A percentile compares a stretch with the other conserved stretches of the same genome.
Conservation (phyloP, 176 grass and related monocot genomes). For the Saccharum officinarum region DNA sequence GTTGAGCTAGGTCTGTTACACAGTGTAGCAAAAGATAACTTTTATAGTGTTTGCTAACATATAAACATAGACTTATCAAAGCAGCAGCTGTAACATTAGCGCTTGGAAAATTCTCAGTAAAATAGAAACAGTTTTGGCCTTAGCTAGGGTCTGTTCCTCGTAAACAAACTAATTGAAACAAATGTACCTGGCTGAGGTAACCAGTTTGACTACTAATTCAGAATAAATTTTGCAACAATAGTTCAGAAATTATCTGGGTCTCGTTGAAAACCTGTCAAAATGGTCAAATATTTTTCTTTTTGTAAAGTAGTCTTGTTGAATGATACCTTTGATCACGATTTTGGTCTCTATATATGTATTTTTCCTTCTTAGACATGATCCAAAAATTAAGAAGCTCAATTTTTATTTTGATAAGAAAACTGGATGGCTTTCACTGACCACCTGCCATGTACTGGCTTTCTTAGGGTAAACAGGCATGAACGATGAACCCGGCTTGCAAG, state of each 20-base stretch:
- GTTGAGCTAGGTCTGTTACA: constrained; percentile 11
- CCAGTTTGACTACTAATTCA: not conserved
- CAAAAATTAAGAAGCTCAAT: not conserved
- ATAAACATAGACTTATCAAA: constrained; percentile 1
- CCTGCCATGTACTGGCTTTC: not conserved
- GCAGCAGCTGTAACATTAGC: not conserved
- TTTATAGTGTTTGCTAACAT: not conserved
- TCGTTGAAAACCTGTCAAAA: not conserved
- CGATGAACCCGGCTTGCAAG: not conserved
- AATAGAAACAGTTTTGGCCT: not conserved
- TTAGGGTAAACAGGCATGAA: not conserved
- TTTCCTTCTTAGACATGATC: not conserved
- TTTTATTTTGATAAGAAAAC: not conserved
- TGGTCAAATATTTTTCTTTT: not conserved
- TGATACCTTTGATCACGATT: not conserved
- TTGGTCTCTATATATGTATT: not conserved
- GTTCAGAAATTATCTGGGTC: not conserved
- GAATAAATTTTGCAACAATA: not conserved
- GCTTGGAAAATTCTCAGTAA: not conserved
- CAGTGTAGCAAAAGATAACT: not conserved
- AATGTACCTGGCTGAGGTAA: not conserved
- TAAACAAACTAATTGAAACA: not conserved
- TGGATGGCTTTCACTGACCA: not conserved
- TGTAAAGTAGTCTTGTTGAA: not conserved
- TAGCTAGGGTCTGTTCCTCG: not conserved